phyloP scores from a whole-genome alignment of 495 filamentous ascomycete species.

The Bathelium albidoporum region DNA sequence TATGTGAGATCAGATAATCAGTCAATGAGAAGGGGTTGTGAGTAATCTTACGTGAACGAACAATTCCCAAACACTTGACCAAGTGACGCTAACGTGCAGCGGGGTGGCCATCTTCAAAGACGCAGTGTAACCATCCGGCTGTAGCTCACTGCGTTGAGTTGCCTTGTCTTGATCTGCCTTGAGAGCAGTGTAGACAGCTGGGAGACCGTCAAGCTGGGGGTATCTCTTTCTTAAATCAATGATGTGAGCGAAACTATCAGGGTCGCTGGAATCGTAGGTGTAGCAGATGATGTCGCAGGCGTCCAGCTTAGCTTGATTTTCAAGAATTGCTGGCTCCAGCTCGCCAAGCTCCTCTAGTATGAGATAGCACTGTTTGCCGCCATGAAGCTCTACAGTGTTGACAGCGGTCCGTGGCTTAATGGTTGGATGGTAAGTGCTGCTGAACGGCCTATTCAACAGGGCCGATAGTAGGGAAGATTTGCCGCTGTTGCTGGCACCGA shows the following conservation, averaged over 20 bases:
- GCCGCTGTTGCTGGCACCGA: constrained; percentile 71
- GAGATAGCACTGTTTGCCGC: constrained; percentile 93
- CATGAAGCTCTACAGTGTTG: constrained; percentile 91
- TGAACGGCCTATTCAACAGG: constrained; percentile 82
- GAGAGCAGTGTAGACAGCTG: constrained; percentile 79
- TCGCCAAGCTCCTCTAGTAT: constrained; percentile 95
- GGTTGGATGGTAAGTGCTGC: constrained; percentile 78
- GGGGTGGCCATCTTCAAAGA: constrained; percentile 72
- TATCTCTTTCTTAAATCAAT: constrained; percentile 64
- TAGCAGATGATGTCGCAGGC: constrained; percentile 90
- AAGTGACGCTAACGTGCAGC: constrained; percentile 85
- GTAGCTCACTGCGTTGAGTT: constrained; percentile 77
- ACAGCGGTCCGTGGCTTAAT: constrained; percentile 89
- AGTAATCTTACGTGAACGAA: constrained; percentile 52
- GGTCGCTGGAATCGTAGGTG: constrained; percentile 91
- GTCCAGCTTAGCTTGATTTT: constrained; percentile 85
- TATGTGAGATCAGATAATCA: background rate
- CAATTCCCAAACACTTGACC: constrained; percentile 80
- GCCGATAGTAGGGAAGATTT: constrained; percentile 84
- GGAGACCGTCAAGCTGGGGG: constrained; percentile 74
- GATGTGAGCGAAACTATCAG: constrained; percentile 88
- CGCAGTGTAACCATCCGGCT: constrained; percentile 86
- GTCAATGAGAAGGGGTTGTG: constrained; percentile 17
- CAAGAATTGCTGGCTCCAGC: constrained; percentile 81
- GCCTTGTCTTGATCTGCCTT: constrained; percentile 94